Base-by-base conservation (phyloP, 148 eudicot species). In the Salicornia ramosissima region DNA sequence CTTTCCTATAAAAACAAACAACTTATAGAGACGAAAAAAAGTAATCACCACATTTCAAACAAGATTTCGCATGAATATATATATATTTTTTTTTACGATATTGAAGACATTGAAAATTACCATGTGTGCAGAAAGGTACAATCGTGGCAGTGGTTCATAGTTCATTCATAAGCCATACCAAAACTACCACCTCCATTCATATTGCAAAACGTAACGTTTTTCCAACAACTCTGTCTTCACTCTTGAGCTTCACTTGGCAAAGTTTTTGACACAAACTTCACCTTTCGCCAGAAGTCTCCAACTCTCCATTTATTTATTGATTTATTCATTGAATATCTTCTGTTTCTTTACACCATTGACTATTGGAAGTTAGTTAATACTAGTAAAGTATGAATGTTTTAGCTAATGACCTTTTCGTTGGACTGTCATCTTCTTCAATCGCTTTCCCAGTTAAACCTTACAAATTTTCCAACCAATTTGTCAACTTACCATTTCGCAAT, bases 321-420 rank as follows among this genome's bases (percentile, higher is more conserved):
- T 56, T 29, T 57, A 13, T 33, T n/a, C 46, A 34, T 39, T 13
- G n/a, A 10, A 5, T n/a, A n/a, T n/a, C n/a, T n/a, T n/a, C n/a
- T n/a, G n/a, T n/a, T n/a, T n/a, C n/a, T n/a, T n/a, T n/a, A n/a
- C n/a, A n/a, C n/a, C n/a, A n/a, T n/a, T n/a, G n/a, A n/a, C n/a
- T n/a, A n/a, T n/a, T n/a, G n/a, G n/a, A n/a, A n/a, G n/a, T n/a
- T n/a, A n/a, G n/a, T n/a, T n/a, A n/a, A n/a, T n/a, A n/a, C n/a
- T 19, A 72, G 25, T 13, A 14, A 55, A 64, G 1, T 33, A 77
- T 72, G 80, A 71, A 61, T 18, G 52, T 50, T 61, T 53, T 73
- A 67, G 55, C 72, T 25, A 72, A 10, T 45, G 51, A 77, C 28
- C 30, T 53, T 2, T 15, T 63, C 15, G 52, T 68, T 45, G 9